These are phyloP conservation scores for Globisporangium megalacanthum DNA, from an alignment of 352 stramenopile genomes.

Conservation along the genomic window DNA sequence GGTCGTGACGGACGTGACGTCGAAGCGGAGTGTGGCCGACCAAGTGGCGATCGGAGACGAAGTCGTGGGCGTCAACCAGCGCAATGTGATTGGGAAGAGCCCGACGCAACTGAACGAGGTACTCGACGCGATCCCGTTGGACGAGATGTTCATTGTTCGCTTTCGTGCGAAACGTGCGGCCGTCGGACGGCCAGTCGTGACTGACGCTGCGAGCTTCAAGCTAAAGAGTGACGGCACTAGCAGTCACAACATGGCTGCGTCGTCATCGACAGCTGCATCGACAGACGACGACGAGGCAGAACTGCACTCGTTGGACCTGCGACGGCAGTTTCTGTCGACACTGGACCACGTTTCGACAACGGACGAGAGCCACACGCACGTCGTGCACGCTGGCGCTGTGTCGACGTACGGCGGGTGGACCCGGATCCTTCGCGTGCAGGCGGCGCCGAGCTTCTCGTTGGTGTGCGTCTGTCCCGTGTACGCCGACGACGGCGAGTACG, in stretches of 20 bases:
- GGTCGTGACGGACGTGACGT: slow-evolving; percentile 22
- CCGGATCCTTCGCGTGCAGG: slow-evolving; percentile 32
- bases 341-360: slow-evolving; percentile 21
- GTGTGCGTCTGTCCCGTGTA: slow-evolving; percentile 73
- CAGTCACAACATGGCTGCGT: not conserved
- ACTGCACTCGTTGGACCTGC: slow-evolving; percentile 26
- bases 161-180: slow-evolving; percentile 34
- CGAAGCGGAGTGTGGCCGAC: slow-evolving; percentile 10
- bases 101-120: slow-evolving; percentile 24
- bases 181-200: not conserved
- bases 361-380: slow-evolving; percentile 20
- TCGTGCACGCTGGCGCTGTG: slow-evolving; percentile 58
- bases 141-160: slow-evolving; percentile 34
- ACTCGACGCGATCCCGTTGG: slow-evolving; percentile 24
- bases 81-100: slow-evolving; percentile 35
- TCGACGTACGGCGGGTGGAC: slow-evolving; percentile 76
- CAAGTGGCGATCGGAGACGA: slow-evolving; percentile 40
- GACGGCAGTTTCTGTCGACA: slow-evolving; percentile 25
- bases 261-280: not conserved
- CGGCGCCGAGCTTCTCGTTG: slow-evolving; percentile 26
- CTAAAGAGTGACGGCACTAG: not conserved
- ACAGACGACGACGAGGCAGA: slow-evolving; percentile 15
- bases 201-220: not conserved
- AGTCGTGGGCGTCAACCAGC: slow-evolving; percentile 58
- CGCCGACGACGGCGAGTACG: slow-evolving; percentile 69